Evolutionary conservation across 129 eudicot genomes (phyloP).

Genomic region (Flaveria sonorensis): DNA sequence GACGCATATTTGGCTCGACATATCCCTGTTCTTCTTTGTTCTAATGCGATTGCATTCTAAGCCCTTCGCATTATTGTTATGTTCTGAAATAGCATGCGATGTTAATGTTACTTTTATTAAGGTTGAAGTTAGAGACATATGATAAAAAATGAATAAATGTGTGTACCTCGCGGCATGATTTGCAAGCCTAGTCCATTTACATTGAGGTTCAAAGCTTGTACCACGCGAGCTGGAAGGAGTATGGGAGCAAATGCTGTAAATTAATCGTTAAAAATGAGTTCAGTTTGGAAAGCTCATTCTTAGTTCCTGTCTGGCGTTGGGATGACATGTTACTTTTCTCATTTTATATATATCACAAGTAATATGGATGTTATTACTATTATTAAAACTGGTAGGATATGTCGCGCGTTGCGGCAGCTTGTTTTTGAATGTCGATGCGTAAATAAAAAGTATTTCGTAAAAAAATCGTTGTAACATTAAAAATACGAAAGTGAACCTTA

Average conservation of each 20-base stretch:
- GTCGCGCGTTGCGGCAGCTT: no score
- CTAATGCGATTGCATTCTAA: conserved; percentile 23
- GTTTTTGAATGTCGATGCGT: no score
- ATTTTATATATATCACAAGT: no score
- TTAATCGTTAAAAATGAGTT: neutral
- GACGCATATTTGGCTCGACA: conserved; percentile 32
- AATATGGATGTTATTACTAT: no score
- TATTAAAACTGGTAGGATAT: no score
- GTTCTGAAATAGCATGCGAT: conserved; percentile 41
- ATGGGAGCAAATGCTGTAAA: conserved; percentile 70
- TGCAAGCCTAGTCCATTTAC: conserved; percentile 63
- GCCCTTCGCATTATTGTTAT: conserved; percentile 29
- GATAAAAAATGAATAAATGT: neutral
- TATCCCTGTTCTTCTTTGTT: conserved; percentile 34
- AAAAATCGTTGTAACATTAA: no score
- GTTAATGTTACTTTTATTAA: neutral
- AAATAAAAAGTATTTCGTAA: no score
- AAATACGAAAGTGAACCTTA: no score
- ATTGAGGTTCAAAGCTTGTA: conserved; percentile 72
- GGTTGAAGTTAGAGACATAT: neutral
- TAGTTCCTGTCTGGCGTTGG: neutral
- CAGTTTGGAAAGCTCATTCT: neutral
- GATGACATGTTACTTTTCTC: no score
- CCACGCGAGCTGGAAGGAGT: conserved; percentile 76
- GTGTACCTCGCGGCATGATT: conserved; percentile 49